Evolutionary conservation across 2,329 filamentous ascomycete species (phyloP), one percentile per base, ranked within the genome.

Genomic region (Paradendryphiella salina): DNA sequence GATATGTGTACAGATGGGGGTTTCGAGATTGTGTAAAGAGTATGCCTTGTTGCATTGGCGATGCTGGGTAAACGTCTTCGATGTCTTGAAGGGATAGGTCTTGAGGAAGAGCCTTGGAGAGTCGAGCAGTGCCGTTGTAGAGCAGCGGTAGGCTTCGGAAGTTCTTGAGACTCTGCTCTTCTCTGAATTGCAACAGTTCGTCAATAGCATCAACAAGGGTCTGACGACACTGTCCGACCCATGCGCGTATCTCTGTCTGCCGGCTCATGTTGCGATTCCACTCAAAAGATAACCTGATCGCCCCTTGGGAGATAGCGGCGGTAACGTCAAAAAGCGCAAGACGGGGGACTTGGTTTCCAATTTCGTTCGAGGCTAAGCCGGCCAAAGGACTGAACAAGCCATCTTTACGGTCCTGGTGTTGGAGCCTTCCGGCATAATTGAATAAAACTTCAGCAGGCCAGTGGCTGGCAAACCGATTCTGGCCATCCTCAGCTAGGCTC

Each of bases 361-460:
- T 53, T 29, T 71, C 69, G 3, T 41, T 52, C 2, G 61, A 64
- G 6, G 61, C 45, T 4, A 69, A 47, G 4, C 53, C 56, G 5
- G 59, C 52, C 13, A 71, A 46, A 7, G 56, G 55, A 20, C 59
- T 60, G 11, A 71, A 56, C 8, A 70, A 38, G 1, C 62, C 54
- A 38, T 69, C 66, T 46, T 70, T 65, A 18, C 62, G 62, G 28
- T 70, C 67, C 14, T 66, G 57, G 44, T 65, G 63, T 38, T 70
- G 66, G 31, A 69, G 54, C 35, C 62, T 56, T 6, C 69, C 69
- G 11, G 69, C 59, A 31, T 71, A 71, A 35, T 71, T 71, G 43
- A 71, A 71, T 3, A 64, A 54, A 7, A 67, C 61, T 45, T 71
- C 68, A 17, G 66, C 66, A 18, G 68, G 68, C 68, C 68, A 71